Percentiles rank a stretch among this genome's conserved stretches.
These are phyloP conservation scores for Phytopythium vexans DNA, from an alignment of 352 stramenopile genomes.

Conservation along the genomic window DNA sequence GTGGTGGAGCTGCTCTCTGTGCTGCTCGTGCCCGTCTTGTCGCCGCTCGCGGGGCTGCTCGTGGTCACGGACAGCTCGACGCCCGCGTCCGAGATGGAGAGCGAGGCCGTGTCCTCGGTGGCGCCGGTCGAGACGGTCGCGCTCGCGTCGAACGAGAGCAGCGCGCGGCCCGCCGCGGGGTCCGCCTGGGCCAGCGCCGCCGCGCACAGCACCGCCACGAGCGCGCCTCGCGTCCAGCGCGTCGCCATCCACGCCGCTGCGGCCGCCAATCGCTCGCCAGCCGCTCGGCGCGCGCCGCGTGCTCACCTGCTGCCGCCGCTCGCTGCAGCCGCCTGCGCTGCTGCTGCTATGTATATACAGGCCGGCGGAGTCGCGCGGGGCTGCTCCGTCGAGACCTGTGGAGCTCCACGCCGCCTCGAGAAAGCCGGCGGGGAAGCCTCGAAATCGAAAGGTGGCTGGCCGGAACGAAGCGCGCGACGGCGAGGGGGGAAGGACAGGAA, in stretches of 20 bases:
- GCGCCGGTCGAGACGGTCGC: background rate
- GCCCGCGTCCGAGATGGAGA: constrained; percentile 1
- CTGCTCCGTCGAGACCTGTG: too few relatives aligned
- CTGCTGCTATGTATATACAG: too few relatives aligned
- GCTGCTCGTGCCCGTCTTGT: constrained; percentile 1
- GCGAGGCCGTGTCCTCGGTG: constrained; percentile 3
- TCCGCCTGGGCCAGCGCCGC: background rate
- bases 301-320: too few relatives aligned
- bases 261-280: background rate
- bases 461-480: too few relatives aligned
- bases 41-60: background rate
- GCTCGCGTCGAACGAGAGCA: constrained; percentile 4
- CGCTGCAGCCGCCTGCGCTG: too few relatives aligned
- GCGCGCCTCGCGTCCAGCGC: background rate
- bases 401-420: too few relatives aligned
- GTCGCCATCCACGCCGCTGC: background rate
- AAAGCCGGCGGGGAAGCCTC: too few relatives aligned
- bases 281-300: too few relatives aligned
- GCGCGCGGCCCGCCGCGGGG: background rate
- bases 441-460: too few relatives aligned
- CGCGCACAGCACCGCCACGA: constrained; percentile 3
- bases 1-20: background rate
- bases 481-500: too few relatives aligned
- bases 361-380: too few relatives aligned
- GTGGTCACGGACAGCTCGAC: background rate